These are phyloP conservation scores for Didymosphaeria variabile DNA, from an alignment of 2,329 filamentous ascomycete genomes.

Conservation along the genomic window DNA sequence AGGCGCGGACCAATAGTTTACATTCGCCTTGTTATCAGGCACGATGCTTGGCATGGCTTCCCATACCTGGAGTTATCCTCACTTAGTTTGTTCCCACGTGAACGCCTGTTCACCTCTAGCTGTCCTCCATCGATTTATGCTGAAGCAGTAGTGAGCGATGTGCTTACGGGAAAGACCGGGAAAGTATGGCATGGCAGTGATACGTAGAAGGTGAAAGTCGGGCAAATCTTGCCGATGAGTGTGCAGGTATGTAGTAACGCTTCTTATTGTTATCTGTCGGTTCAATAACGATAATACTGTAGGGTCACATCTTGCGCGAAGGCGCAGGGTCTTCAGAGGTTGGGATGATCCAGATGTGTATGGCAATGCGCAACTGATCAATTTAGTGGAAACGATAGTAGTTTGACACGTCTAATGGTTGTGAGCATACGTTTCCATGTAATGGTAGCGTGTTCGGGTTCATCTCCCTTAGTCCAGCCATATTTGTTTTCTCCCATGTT, in stretches of 20 bases:
- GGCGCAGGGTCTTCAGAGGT: background rate
- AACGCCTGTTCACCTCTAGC: background rate
- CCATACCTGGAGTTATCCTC: background rate
- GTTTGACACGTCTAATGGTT: too few relatives aligned
- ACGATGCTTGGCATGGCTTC: background rate
- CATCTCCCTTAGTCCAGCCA: conserved; percentile 2
- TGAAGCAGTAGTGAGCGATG: conserved; percentile 1
- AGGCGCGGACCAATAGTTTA: background rate
- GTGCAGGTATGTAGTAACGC: background rate
- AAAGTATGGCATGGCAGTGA: background rate
- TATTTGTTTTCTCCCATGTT: background rate
- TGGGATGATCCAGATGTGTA: background rate
- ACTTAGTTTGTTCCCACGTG: background rate
- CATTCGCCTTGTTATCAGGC: background rate
- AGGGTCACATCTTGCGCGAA: background rate
- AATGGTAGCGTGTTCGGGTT: too few relatives aligned
- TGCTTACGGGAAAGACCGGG: background rate
- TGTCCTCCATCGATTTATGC: conserved; percentile 1
- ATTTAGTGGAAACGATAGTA: background rate
- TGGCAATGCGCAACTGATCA: background rate
- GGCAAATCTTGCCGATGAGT: background rate
- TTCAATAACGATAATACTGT: background rate
- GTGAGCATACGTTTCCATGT: too few relatives aligned
- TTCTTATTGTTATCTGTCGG: too few relatives aligned
- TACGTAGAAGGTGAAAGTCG: background rate